A percentile compares a stretch with the other conserved stretches of the same genome.
phyloP scores from a whole-genome alignment of 2,329 filamentous ascomycete species.

The Endocalyx cinctus region DNA sequence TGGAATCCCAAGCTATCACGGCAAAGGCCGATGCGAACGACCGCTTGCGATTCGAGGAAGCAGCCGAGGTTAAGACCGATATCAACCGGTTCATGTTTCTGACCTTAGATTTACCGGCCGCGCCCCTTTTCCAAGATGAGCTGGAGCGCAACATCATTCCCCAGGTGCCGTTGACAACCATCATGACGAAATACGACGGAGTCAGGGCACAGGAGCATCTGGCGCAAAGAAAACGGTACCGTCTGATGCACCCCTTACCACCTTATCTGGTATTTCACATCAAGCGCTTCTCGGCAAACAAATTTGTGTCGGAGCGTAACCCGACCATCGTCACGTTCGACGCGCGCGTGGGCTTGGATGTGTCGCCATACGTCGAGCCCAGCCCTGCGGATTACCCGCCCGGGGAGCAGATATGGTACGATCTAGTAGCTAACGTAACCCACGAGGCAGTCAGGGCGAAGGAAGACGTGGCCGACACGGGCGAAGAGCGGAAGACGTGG shows the following conservation, averaged over 20 bases:
- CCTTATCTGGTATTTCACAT: conserved; percentile 91
- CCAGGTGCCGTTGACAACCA: conserved; percentile 74
- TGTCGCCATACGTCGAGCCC: conserved; percentile 87
- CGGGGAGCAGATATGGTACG: conserved; percentile 86
- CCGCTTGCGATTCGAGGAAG: conserved; percentile 87
- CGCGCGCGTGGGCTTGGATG: conserved; percentile 71
- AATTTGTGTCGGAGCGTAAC: conserved; percentile 93
- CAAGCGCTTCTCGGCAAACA: conserved; percentile 95
- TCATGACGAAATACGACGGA: conserved; percentile 92
- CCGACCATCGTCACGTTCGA: conserved; percentile 98
- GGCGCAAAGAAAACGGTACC: conserved; percentile 82
- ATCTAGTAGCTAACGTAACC: conserved; percentile 91
- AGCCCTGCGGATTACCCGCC: conserved; percentile 66
- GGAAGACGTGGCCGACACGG: conserved; percentile 85
- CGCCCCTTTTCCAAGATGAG: conserved; percentile 94
- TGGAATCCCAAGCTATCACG: conserved; percentile 91
- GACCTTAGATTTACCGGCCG: conserved; percentile 85
- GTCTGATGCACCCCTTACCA: conserved; percentile 83
- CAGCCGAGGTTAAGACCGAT: conserved; percentile 72
- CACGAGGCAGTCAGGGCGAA: conserved; percentile 74
- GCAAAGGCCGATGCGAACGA: conserved; percentile 84
- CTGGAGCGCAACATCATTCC: conserved; percentile 95
- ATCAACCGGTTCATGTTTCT: conserved; percentile 81
- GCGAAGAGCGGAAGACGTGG: conserved; percentile 85
- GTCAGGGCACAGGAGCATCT: conserved; percentile 81